A percentile compares a stretch with the other conserved stretches of the same genome.
Conservation (phyloP, 2,329 filamentous ascomycete genomes). For the Venturia asperata region DNA sequence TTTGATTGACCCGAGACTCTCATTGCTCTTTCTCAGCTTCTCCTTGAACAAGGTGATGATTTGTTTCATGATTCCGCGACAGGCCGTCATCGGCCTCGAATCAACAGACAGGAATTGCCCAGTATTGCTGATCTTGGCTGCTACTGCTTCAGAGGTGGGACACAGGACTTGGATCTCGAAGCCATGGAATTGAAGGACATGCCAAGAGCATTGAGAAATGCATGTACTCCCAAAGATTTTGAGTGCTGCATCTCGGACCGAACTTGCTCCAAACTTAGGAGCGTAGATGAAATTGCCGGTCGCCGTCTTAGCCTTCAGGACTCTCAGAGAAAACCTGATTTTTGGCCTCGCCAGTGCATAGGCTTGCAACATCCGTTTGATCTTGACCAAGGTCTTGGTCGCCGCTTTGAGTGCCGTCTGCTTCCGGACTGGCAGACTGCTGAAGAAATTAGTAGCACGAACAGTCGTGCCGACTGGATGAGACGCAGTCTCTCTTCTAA, state of each 20-base stretch:
- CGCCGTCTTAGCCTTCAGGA: constrained; percentile 47
- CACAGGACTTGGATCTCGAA: constrained; percentile 53
- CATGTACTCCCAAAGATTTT: constrained; percentile 56
- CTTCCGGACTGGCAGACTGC: constrained; percentile 55
- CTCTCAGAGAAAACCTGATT: constrained; percentile 54
- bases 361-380: constrained; percentile 54
- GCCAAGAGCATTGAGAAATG: constrained; percentile 47
- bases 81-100: constrained; percentile 53
- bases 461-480: constrained; percentile 65
- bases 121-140: constrained; percentile 34
- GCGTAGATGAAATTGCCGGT: constrained; percentile 56
- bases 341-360: constrained; percentile 61
- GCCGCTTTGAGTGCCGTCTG: constrained; percentile 52
- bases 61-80: constrained; percentile 53
- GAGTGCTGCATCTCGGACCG: constrained; percentile 50
- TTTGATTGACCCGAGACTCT: constrained; percentile 30
- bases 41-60: constrained; percentile 49
- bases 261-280: constrained; percentile 41
- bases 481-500: constrained; percentile 39
- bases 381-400: constrained; percentile 48
- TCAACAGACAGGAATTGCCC: constrained; percentile 61
- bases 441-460: constrained; percentile 52
- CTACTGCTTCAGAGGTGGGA: constrained; percentile 43
- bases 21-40: constrained; percentile 35
- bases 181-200: constrained; percentile 29